Conservation (phyloP, 306 rosid species). For the Lablab purpureus region DNA sequence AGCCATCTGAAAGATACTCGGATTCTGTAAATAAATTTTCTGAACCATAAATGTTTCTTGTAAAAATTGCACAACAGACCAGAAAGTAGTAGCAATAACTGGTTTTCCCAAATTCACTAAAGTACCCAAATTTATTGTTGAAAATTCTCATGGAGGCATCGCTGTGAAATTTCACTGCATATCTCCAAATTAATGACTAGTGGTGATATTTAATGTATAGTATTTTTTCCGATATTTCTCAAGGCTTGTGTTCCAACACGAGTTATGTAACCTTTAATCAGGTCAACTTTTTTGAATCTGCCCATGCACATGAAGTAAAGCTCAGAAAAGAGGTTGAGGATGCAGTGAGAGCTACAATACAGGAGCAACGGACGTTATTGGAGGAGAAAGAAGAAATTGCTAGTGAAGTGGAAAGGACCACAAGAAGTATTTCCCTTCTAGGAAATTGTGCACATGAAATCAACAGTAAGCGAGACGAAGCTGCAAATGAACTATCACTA, state of each 20-base stretch:
- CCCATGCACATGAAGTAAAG: slow-evolving; percentile 57
- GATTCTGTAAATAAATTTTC: slow-evolving; percentile 13
- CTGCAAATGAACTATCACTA: slow-evolving; percentile 57
- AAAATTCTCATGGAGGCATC: not conserved
- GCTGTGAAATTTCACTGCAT: not conserved
- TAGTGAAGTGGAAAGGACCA: slow-evolving; percentile 59
- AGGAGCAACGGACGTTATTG: slow-evolving; percentile 65
- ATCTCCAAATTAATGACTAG: slow-evolving; percentile 7
- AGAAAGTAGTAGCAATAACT: not conserved
- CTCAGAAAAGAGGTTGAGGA: slow-evolving; percentile 63
- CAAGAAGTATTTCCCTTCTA: slow-evolving; percentile 70
- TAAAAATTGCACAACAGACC: not conserved
- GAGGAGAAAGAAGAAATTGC: slow-evolving; percentile 60
- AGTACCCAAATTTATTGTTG: not conserved
- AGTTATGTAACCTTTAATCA: slow-evolving; percentile 30
- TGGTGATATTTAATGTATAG: slow-evolving; percentile 8
- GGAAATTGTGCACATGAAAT: slow-evolving; percentile 68
- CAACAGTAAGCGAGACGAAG: slow-evolving; percentile 64
- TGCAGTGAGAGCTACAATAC: slow-evolving; percentile 51
- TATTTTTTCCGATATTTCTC: not conserved
- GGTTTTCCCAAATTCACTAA: not conserved
- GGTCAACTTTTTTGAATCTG: slow-evolving; percentile 62
- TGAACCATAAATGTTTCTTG: not conserved
- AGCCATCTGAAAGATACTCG: slow-evolving; percentile 7
- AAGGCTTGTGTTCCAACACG: slow-evolving; percentile 9